A percentile compares a stretch with the other conserved stretches of the same genome.
Evolutionary conservation across 495 filamentous ascomycete genomes (phyloP).

Genomic region (Aspergillus avenaceus): DNA sequence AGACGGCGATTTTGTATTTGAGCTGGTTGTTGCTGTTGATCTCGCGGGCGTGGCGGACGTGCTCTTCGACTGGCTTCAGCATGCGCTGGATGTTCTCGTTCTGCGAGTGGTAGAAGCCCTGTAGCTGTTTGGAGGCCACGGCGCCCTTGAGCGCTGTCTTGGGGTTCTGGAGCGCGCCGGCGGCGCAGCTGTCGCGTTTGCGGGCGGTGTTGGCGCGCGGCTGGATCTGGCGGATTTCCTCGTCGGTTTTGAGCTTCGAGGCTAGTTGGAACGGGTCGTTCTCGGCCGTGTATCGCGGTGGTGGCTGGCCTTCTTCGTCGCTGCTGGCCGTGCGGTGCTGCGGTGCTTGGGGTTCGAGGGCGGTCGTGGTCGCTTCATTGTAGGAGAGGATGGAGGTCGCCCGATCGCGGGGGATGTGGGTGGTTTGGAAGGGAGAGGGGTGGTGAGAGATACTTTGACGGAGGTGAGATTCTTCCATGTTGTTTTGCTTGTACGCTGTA

Average conservation of each 20-base stretch:
- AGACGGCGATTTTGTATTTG: constrained; percentile 83
- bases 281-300: constrained; percentile 53
- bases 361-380: constrained; percentile 35
- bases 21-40: constrained; percentile 75
- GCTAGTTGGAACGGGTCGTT: constrained; percentile 84
- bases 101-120: constrained; percentile 84
- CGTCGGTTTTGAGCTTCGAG: constrained; percentile 68
- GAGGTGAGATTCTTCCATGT: constrained; percentile 36
- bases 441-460: constrained; percentile 38
- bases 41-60: constrained; percentile 73
- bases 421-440: constrained; percentile 18
- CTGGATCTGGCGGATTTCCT: constrained; percentile 74
- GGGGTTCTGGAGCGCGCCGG: constrained; percentile 30
- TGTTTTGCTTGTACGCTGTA: too few species aligned
- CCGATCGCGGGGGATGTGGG: constrained; percentile 9
- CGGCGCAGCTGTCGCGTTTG: constrained; percentile 58
- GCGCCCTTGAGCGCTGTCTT: constrained; percentile 33
- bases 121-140: constrained; percentile 57
- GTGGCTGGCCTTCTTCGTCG: constrained; percentile 65
- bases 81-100: constrained; percentile 91
- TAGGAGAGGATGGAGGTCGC: constrained; percentile 17
- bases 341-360: constrained; percentile 22
- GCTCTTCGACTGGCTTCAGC: constrained; percentile 90
- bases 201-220: constrained; percentile 67
- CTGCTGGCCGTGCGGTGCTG: constrained; percentile 31